These are phyloP conservation scores for Pichia insulana DNA, from an alignment of 805 yeast species.

Conservation along the genomic window DNA sequence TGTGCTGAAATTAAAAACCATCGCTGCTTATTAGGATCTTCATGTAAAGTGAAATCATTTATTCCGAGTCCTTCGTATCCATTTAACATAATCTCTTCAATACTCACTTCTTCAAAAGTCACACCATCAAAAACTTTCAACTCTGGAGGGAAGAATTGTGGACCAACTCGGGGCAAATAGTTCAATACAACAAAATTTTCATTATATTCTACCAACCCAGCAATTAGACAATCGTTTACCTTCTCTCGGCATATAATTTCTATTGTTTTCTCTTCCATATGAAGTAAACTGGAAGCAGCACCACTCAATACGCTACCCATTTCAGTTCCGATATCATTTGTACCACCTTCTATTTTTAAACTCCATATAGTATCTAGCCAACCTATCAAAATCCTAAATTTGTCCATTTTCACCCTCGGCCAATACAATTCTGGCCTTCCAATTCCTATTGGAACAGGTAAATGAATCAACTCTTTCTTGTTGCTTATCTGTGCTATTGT, in stretches of 20 bases:
- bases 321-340: background rate
- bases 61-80: slow-evolving; percentile 53
- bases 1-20: slow-evolving; percentile 71
- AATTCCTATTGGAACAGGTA: slow-evolving; percentile 47
- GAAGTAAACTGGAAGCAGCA: slow-evolving; percentile 43
- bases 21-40: slow-evolving; percentile 18
- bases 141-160: slow-evolving; percentile 49
- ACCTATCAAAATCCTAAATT: slow-evolving; percentile 61
- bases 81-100: slow-evolving; percentile 66
- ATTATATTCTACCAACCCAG: slow-evolving; percentile 71
- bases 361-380: slow-evolving; percentile 84
- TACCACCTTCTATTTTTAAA: slow-evolving; percentile 15
- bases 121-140: slow-evolving; percentile 55
- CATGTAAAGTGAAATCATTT: slow-evolving; percentile 63
- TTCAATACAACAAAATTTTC: slow-evolving; percentile 58
- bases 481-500: slow-evolving; percentile 52
- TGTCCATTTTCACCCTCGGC: slow-evolving; percentile 69
- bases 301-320: slow-evolving; percentile 36
- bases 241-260: slow-evolving; percentile 41
- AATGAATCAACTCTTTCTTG: slow-evolving; percentile 38
- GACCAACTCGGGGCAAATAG: slow-evolving; percentile 30
- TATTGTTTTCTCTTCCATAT: slow-evolving; percentile 31
- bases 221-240: slow-evolving; percentile 45
- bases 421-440: slow-evolving; percentile 73
- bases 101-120: slow-evolving; percentile 65